A percentile compares a stretch with the other conserved stretches of the same genome.
Conservation (phyloP, 2,329 filamentous ascomycete species). For the Aureobasidium leucospermi region DNA sequence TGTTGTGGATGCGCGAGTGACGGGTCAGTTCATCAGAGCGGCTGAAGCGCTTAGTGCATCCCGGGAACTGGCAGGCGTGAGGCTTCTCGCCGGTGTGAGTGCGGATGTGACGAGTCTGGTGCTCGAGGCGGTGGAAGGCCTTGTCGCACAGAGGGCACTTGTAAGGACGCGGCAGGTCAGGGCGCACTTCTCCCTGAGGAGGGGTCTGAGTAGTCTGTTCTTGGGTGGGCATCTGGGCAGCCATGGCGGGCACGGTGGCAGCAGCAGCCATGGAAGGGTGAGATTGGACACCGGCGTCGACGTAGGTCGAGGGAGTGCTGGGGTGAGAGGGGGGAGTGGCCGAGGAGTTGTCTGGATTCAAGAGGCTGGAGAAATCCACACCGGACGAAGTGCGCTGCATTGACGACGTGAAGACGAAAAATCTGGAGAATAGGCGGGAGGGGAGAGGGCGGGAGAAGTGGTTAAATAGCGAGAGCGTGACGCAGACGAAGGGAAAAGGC, state of each 20-base stretch:
- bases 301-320: slow-evolving; percentile 17
- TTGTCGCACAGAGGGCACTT: slow-evolving; percentile 98
- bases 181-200: slow-evolving; percentile 57
- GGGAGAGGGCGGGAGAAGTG: slow-evolving; percentile 13
- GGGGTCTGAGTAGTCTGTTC: slow-evolving; percentile 46
- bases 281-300: slow-evolving; percentile 14
- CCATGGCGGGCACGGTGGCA: slow-evolving; percentile 37
- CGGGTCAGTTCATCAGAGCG: slow-evolving; percentile 93
- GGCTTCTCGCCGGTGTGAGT: slow-evolving; percentile 98
- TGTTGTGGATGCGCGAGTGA: slow-evolving; percentile 97
- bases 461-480: slow-evolving; percentile 14
- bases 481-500: slow-evolving; percentile 11
- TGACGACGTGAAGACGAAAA: slow-evolving; percentile 9
- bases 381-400: slow-evolving; percentile 69
- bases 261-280: slow-evolving; percentile 34
- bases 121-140: slow-evolving; percentile 95
- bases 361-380: slow-evolving; percentile 68
- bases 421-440: slow-evolving; percentile 14
- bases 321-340: slow-evolving; percentile 41
- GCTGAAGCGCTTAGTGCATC: slow-evolving; percentile 95
- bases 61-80: slow-evolving; percentile 88
- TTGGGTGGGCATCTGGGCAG: slow-evolving; percentile 57
- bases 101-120: slow-evolving; percentile 85
- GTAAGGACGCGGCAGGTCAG: slow-evolving; percentile 90
- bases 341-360: slow-evolving; percentile 50